Base-by-base conservation (phyloP, 1,139 yeast species). In the Candida tunisiensis region DNA sequence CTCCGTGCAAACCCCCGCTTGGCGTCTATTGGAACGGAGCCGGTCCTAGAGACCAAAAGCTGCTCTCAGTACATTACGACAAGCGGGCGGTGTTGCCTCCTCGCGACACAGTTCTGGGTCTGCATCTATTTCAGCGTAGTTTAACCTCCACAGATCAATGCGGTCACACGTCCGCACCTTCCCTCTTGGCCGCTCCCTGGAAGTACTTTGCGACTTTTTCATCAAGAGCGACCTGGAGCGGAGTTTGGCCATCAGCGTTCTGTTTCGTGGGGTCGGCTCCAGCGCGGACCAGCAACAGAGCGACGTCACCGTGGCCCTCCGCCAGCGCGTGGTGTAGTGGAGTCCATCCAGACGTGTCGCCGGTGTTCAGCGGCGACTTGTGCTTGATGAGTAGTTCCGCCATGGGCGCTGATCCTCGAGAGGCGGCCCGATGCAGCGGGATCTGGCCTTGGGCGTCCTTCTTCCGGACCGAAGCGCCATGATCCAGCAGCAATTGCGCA, bases 261-360 rank as follows among this genome's bases (percentile, higher is more conserved):
- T 61, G 35, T 3, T 49, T 46, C 3, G 60, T 55, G 6, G 45
- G 34, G 40, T 78, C 82, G 1, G 93, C 94, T 0, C 91, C 91
- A 16, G 61, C 55, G 25, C 62, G 59, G 5, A 73, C 69, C 27
- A 85, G 53, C 23, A 57, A 42, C 2, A 69, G 61, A 0, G 79
- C 93, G 6, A 70, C 68, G 32, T 80, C 94, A 2, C 74, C 85
- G 44, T 75, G 74, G 0, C 95, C 95, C 47, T 85, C 98, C 0
- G 94, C 88, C 30, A 78, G 53, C 0, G 96, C 94, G 49, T 82
- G 93, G 48, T 82, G 93, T 38, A 85, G 49, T 1, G 93, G 72
- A 0, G 93, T 78, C 85, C 91, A 80, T 0, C 93, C 92, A 28
- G 65, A 62, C 12, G 42, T 40, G 45, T 85, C 96, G 23, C 66